Conservation (phyloP, 73 alveolate species). For the Tetrahymena malaccensis region DNA sequence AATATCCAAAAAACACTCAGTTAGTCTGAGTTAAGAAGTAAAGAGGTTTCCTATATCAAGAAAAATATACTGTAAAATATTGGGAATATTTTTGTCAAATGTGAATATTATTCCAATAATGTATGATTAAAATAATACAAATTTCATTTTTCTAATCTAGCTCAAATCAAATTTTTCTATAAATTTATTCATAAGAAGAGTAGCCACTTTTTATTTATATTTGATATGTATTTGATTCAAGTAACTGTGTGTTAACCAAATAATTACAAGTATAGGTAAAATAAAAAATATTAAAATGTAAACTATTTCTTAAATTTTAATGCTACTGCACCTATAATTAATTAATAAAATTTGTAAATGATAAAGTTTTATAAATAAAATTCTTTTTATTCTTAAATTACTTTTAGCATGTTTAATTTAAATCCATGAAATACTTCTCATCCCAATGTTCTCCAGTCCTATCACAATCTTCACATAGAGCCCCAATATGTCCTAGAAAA, state of each 20-base stretch:
- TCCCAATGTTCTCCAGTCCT: neutral
- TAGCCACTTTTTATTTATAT: too few species aligned
- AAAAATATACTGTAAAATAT: neutral
- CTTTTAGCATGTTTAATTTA: neutral
- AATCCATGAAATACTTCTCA: neutral
- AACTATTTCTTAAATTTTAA: neutral
- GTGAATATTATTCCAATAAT: neutral
- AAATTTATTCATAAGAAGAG: neutral
- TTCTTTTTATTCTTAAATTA: neutral
- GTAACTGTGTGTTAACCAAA: neutral
- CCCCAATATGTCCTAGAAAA: neutral
- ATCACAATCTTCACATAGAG: neutral
- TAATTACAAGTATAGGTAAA: neutral
- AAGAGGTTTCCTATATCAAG: neutral
- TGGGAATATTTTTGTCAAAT: neutral
- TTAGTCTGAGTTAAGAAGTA: neutral
- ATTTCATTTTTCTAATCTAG: neutral
- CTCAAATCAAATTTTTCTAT: neutral
- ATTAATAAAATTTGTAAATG: too few species aligned
- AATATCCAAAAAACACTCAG: neutral
- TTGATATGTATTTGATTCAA: too few species aligned
- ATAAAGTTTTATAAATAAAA: neutral
- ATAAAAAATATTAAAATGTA: neutral
- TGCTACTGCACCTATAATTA: neutral
- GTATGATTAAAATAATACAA: neutral